Evolutionary conservation across 2,329 filamentous ascomycete genomes (phyloP).

Genomic region (Xylariaceae sp.): DNA sequence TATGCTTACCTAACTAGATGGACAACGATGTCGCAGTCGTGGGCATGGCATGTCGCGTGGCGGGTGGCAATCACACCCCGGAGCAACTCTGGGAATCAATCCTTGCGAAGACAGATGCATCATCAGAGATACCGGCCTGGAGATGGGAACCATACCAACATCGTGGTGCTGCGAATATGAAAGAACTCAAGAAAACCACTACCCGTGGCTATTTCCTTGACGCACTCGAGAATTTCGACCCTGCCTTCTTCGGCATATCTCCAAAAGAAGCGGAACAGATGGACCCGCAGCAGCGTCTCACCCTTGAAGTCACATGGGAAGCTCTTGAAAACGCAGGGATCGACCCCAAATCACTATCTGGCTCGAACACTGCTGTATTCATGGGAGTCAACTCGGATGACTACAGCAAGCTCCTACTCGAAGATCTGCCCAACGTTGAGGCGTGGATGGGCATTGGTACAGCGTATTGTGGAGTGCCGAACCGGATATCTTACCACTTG

Average conservation of each 20-base stretch:
- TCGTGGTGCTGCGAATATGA: slow-evolving; percentile 15
- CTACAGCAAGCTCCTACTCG: slow-evolving; percentile 33
- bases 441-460: slow-evolving; percentile 39
- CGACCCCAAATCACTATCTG: slow-evolving; percentile 41
- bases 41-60: no score
- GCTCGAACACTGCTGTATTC: slow-evolving; percentile 29
- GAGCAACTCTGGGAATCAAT: no score
- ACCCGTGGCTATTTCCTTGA: slow-evolving; percentile 14
- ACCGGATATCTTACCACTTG: slow-evolving; percentile 32
- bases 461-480: slow-evolving; percentile 33
- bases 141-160: slow-evolving; percentile 18
- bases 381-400: slow-evolving; percentile 33
- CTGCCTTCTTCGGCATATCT: slow-evolving; percentile 11
- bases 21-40: no score
- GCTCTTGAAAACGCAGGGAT: slow-evolving; percentile 15
- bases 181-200: slow-evolving; percentile 18
- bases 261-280: slow-evolving; percentile 15
- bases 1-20: no score
- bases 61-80: no score
- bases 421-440: slow-evolving; percentile 35
- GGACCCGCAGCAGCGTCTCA: slow-evolving; percentile 14
- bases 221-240: slow-evolving; percentile 10
- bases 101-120: slow-evolving; percentile 16
- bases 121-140: slow-evolving; percentile 13
- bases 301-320: slow-evolving; percentile 13